Percentiles rank a stretch among this genome's conserved stretches.
phyloP scores from a whole-genome alignment of 768 basidiomycete species.

The Lentinus brumalis region DNA sequence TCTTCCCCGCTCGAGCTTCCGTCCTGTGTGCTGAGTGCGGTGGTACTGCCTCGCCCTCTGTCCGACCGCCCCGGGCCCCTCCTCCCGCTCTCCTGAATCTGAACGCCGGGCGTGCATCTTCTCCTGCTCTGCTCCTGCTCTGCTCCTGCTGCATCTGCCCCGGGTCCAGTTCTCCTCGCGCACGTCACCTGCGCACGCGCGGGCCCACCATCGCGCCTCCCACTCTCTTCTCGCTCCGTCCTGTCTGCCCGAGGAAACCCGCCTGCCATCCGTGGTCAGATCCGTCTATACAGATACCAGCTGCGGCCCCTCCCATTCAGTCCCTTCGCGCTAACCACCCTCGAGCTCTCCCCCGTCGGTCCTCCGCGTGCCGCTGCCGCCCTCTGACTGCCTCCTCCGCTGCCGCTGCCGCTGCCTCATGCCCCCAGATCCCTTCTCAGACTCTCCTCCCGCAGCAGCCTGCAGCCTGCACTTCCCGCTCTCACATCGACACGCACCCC shows the following conservation, averaged over 20 bases:
- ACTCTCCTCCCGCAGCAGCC: conserved; percentile 12
- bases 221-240: too few species aligned
- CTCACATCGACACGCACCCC: neutral
- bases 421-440: neutral
- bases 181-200: conserved; percentile 4
- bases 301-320: neutral
- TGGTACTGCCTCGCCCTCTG: conserved; percentile 1
- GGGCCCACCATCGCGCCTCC: neutral
- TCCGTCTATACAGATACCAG: too few species aligned
- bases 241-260: conserved; percentile 7
- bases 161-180: too few species aligned
- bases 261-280: neutral
- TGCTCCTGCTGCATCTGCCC: neutral
- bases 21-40: neutral
- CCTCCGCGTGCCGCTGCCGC: conserved; percentile 6
- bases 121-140: neutral
- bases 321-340: neutral
- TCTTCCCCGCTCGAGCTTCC: neutral
- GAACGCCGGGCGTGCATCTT: neutral
- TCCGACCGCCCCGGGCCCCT: conserved; percentile 11
- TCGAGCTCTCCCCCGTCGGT: neutral
- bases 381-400: neutral
- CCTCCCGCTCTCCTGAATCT: neutral
- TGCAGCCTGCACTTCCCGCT: neutral
- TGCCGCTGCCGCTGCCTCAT: conserved; percentile 1